These are phyloP conservation scores for Penicillium brevicompactum DNA, from an alignment of 2,329 filamentous ascomycete genomes.

Conservation along the genomic window DNA sequence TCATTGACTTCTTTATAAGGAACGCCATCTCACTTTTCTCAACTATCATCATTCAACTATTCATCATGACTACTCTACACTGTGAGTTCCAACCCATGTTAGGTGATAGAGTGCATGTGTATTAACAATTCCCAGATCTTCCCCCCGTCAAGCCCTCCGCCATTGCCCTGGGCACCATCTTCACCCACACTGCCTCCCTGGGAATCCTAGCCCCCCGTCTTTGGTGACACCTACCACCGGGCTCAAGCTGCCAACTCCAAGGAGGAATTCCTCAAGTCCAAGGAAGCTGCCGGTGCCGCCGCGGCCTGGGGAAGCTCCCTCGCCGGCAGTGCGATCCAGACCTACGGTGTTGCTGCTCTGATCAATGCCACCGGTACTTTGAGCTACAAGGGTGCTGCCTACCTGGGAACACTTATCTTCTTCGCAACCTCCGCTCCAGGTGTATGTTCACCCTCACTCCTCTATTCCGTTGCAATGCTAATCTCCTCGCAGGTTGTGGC, in stretches of 20 bases:
- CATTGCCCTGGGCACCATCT: constrained; percentile 92
- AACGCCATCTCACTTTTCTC: background rate
- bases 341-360: constrained; percentile 84
- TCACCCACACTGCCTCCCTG: constrained; percentile 90
- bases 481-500: constrained; percentile 68
- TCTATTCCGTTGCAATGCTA: background rate
- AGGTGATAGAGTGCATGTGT: background rate
- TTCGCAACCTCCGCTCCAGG: constrained; percentile 83
- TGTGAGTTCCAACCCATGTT: background rate
- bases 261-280: constrained; percentile 93
- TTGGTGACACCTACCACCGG: constrained; percentile 91
- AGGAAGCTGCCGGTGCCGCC: constrained; percentile 85
- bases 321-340: constrained; percentile 83
- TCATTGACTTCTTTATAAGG: constrained; percentile 5
- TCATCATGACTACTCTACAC: constrained; percentile 10
- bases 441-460: constrained; percentile 58
- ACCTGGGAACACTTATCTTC: constrained; percentile 90
- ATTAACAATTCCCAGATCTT: constrained; percentile 54
- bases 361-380: constrained; percentile 95
- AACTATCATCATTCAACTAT: background rate
- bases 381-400: constrained; percentile 95
- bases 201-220: constrained; percentile 83
- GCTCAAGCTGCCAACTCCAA: constrained; percentile 90
- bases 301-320: constrained; percentile 89
- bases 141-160: constrained; percentile 95